Base-by-base conservation (phyloP, 768 basidiomycete species). In the Termitomyces sp. region DNA sequence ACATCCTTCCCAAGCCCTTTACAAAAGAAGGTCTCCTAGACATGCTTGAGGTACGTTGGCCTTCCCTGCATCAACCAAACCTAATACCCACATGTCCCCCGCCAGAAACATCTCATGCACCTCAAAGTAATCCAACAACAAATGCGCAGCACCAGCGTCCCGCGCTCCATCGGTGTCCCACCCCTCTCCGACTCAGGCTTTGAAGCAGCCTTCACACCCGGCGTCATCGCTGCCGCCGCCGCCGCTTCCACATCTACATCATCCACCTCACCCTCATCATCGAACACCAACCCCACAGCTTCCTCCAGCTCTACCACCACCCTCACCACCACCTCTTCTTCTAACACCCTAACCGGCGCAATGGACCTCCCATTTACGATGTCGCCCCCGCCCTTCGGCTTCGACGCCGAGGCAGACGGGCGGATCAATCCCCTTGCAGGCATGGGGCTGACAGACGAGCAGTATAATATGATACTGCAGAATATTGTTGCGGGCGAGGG, bases 1-100 rank as follows among this genome's bases (percentile, higher is more conserved):
- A 98, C 72, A 90, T 97, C 56, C 76, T 98, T 17, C 90, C 95
- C 8, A 98, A 98, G 71, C 96, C 96, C 3, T 98, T 98, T 74
- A 96, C 92, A n/a, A 92, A 93, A 69, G 86, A 95, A 67, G 90
- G 90, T 16, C 75, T 98, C 31, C 74, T 95, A 46, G 87, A 89
- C 61, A 95, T 98, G 85, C 86, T 98, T 59, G 96, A 98, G 75
- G 90, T 91, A 53, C 27, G 66, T 64, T 48, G 2, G 16, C 17
- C 27, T 53, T 35, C 47, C 11, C 23, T 25, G n/a, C 31, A 25
- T 4, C 40, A 29, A 41, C n/a, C 9, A 49, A 25, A 6, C 9
- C 16, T 21, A 21, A 14, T 38, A 6, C 38, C 8, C 43, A 50
- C 31, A 52, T 58, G 31, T 53, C 48, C 25, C 14, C 16, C 44